phyloP scores from a whole-genome alignment of 2,329 filamentous ascomycete genomes.

The Aphanocladium album region DNA sequence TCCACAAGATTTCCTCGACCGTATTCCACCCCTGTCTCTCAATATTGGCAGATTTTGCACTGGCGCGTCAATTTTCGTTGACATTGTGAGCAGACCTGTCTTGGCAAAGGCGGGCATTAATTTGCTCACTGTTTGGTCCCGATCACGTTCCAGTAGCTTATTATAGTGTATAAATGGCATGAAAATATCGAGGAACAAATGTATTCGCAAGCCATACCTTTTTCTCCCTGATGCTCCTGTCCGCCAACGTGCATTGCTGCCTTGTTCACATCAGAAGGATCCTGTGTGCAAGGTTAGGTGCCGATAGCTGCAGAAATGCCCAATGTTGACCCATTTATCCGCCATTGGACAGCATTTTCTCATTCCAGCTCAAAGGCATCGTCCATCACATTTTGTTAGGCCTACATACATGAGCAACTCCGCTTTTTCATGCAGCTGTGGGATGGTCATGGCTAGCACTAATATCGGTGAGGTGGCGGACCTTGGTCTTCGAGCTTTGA shows the following conservation, averaged over 20 bases:
- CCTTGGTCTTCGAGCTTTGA: neutral
- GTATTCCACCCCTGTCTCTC: neutral
- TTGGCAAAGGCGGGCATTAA: neutral
- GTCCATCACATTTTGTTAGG: conserved; percentile 1
- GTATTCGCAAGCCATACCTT: too few species aligned
- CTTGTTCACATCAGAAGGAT: neutral
- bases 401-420: conserved; percentile 8
- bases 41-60: neutral
- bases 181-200: too few species aligned
- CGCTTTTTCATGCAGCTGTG: conserved; percentile 10
- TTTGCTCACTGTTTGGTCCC: neutral
- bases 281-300: neutral
- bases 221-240: neutral
- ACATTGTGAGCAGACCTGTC: neutral
- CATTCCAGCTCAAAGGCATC: neutral
- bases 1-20: neutral
- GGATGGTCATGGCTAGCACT: neutral
- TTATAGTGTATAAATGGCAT: conserved; percentile 4
- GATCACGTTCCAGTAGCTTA: neutral
- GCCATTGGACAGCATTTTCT: conserved; percentile 7
- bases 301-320: conserved; percentile 9
- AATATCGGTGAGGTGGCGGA: neutral
- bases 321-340: conserved; percentile 8
- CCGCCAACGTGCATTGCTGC: neutral
- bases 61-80: neutral